Base-by-base conservation (phyloP, 2,329 filamentous ascomycete genomes). In the Aspergillus fumigatiaffinis region DNA sequence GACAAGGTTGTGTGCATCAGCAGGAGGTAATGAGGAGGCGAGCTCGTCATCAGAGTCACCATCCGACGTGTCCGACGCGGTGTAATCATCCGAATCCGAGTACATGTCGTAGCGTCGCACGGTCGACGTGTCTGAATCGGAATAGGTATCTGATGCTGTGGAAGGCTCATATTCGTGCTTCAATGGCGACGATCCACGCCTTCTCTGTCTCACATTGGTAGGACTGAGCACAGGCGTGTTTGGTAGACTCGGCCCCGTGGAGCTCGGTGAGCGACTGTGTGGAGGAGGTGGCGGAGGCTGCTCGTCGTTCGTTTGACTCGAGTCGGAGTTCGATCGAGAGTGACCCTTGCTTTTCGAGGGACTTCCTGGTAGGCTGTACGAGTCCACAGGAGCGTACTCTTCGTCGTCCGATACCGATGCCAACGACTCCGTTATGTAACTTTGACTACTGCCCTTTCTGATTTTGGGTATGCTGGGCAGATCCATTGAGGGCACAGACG, bases 101-200 rank as follows among this genome's bases (percentile, higher is more conserved):
- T 71, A 70, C 63, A 67, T 71, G 50, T 78, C 77, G 38, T 81
- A 79, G 28, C 78, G 80, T 32, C 81, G 79, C n/a, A 84, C 82
- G 25, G 80, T 81, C 5, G 82, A 85, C 35, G 77, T 77, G 41
- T 82, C 76, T 49, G 82, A 86, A 54, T 84, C 70, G 1, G 79
- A 82, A 8, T 81, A 82, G 6, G 85, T 85, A 46, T 84, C 83
- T 0, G 86, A 87, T 49, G 84, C 85, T 6, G 85, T 86, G 17
- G 94, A 97, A 14, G 93, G 93, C 61, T 92, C 88, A 67, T 97
- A 99, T 76, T 99, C 93, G 70, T 97, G 93, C 77, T 99, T 99
- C 51, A 99, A 80, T 0, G 94, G 94, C 1, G 94, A 99, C 0
- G 94, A 97, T 1, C 87, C 89, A 20, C 92, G 86, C 48, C 92